phyloP scores from a whole-genome alignment of 164 flowering plant genomes.

The Stephania cephalantha region DNA sequence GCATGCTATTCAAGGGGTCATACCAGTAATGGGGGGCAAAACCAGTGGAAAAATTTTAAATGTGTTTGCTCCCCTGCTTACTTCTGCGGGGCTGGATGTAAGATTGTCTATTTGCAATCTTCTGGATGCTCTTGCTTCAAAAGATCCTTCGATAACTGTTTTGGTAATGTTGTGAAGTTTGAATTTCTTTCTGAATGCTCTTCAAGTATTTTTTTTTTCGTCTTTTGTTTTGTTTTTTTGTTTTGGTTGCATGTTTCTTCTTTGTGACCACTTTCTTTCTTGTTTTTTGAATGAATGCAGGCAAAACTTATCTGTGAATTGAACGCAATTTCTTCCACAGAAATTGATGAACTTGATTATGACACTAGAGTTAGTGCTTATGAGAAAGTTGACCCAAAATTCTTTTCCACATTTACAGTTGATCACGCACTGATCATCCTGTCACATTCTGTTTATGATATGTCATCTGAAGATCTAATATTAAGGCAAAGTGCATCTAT shows the following conservation, averaged over 20 bases:
- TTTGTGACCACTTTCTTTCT: not conserved
- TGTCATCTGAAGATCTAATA: slow-evolving; percentile 66
- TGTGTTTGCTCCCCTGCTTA: slow-evolving; percentile 57
- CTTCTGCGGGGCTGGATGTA: slow-evolving; percentile 39
- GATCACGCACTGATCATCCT: slow-evolving; percentile 59
- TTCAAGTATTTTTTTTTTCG: not conserved
- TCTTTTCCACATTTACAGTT: slow-evolving; percentile 33
- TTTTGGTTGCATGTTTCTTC: not conserved
- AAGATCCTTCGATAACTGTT: slow-evolving; percentile 47
- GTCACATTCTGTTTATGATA: slow-evolving; percentile 71
- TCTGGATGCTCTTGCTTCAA: slow-evolving; percentile 46
- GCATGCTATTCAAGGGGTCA: slow-evolving; percentile 46
- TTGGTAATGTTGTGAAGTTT: slow-evolving; percentile 39
- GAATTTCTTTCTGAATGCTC: slow-evolving; percentile 5
- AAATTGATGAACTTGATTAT: slow-evolving; percentile 67
- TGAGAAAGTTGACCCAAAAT: slow-evolving; percentile 40
- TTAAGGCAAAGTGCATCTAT: slow-evolving; percentile 71
- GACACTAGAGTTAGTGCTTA: slow-evolving; percentile 62
- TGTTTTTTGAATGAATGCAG: slow-evolving; percentile 34
- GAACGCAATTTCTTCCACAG: slow-evolving; percentile 61
- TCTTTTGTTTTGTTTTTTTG: not conserved
- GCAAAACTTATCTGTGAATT: slow-evolving; percentile 54
- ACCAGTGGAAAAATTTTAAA: slow-evolving; percentile 37
- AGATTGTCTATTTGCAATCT: slow-evolving; percentile 57
- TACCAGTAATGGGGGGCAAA: slow-evolving; percentile 37